Conservation (phyloP, 1,139 yeast species). For the Eremothecium coryli region DNA sequence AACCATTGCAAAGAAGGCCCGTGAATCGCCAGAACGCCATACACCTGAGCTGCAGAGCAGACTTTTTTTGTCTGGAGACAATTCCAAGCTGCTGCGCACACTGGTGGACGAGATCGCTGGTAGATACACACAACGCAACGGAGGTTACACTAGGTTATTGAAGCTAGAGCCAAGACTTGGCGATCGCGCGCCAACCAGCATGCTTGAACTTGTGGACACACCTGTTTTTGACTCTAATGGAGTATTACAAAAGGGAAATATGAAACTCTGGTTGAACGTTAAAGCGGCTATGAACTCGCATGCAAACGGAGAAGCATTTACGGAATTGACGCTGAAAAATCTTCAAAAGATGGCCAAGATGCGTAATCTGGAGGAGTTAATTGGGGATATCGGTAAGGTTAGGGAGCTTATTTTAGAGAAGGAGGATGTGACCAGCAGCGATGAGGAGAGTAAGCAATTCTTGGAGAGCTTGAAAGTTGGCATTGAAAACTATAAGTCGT, state of each 20-base stretch:
- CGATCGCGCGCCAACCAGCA: constrained; percentile 87
- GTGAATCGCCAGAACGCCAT: constrained; percentile 10
- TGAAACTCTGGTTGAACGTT: constrained; percentile 28
- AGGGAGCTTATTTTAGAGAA: constrained; percentile 16
- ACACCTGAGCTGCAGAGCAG: constrained; percentile 22
- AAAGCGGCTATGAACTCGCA: constrained; percentile 23
- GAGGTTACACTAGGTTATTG: constrained; percentile 83
- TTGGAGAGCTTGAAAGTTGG: constrained; percentile 1
- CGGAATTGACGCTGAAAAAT: constrained; percentile 19
- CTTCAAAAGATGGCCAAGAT: constrained; percentile 20
- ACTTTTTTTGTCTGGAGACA: constrained; percentile 25
- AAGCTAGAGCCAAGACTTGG: constrained; percentile 80
- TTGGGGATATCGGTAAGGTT: constrained; percentile 18
- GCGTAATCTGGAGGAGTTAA: constrained; percentile 14
- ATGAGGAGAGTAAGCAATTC: constrained; percentile 11
- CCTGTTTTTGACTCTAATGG: constrained; percentile 27
- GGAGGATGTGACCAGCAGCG: constrained; percentile 13
- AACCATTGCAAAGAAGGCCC: constrained; percentile 36
- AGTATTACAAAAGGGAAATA: constrained; percentile 23
- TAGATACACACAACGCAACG: constrained; percentile 53
- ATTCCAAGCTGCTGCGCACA: constrained; percentile 36
- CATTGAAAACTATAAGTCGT: not conserved
- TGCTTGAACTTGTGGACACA: constrained; percentile 79
- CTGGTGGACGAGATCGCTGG: constrained; percentile 54
- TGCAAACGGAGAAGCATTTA: constrained; percentile 9